Conservation (phyloP, 1,284 basidiomycete genomes). For the Pascua guehoae region DNA sequence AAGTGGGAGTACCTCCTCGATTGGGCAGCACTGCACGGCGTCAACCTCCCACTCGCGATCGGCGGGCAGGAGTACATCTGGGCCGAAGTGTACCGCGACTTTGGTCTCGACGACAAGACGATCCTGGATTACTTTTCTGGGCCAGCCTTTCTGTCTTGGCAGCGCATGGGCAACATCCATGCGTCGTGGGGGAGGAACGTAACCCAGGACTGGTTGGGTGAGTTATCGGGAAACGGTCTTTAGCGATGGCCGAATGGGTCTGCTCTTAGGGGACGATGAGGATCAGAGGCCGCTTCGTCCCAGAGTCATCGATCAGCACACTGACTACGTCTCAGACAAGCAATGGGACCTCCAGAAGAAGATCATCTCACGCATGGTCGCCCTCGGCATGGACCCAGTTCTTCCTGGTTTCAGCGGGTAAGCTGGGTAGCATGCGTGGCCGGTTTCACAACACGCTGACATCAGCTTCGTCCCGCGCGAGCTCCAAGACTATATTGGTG, state of each 20-base stretch:
- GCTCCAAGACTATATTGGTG: conserved; percentile 43
- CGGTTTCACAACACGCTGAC: too few species aligned
- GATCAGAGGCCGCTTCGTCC: too few species aligned
- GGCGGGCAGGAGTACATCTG: conserved; percentile 52
- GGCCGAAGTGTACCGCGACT: conserved; percentile 48
- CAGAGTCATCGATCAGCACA: conserved; percentile 43
- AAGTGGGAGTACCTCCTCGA: conserved; percentile 53
- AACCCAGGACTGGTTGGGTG: conserved; percentile 47
- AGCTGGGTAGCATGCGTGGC: too few species aligned
- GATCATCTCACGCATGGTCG: conserved; percentile 50
- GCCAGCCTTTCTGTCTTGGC: conserved; percentile 53
- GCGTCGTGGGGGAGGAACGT: conserved; percentile 50
- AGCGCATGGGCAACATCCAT: conserved; percentile 54
- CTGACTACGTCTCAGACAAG: conserved; percentile 14
- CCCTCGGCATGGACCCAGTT: conserved; percentile 53
- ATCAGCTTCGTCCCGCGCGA: conserved; percentile 49
- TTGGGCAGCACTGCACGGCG: conserved; percentile 52
- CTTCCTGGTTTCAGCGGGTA: conserved; percentile 51
- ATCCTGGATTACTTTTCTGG: conserved; percentile 49
- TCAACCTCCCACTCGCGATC: conserved; percentile 54
- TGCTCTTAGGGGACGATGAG: too few species aligned
- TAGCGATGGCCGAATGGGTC: too few species aligned
- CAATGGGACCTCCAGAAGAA: conserved; percentile 42
- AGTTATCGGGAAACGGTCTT: too few species aligned
- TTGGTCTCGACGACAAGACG: conserved; percentile 47